A percentile compares a stretch with the other conserved stretches of the same genome.
Evolutionary conservation across 2,329 filamentous ascomycete species (phyloP).

Genomic region (Knufia petricola): DNA sequence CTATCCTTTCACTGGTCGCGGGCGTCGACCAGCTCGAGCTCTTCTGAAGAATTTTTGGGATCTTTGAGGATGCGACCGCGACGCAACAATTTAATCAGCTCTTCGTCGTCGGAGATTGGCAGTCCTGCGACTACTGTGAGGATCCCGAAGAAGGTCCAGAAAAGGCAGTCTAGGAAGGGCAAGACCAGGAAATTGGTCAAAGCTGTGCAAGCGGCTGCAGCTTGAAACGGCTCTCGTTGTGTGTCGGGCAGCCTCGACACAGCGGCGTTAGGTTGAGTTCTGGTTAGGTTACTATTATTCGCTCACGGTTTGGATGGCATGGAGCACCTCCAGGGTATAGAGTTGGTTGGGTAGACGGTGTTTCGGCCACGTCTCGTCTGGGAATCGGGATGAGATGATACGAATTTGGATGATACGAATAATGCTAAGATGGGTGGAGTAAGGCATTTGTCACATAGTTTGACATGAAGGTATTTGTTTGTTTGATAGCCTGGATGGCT

Average conservation of each 20-base stretch:
- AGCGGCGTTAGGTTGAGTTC: neutral
- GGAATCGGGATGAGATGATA: no score
- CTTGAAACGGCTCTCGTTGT: neutral
- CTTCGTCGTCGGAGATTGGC: neutral
- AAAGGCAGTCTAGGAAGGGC: neutral
- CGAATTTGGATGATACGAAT: no score
- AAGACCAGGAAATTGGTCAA: slow-evolving; percentile 3
- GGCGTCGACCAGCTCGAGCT: neutral
- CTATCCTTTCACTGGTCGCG: neutral
- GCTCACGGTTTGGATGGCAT: no score
- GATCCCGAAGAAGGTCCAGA: neutral
- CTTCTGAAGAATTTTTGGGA: neutral
- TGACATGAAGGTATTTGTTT: no score
- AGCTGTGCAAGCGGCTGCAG: neutral
- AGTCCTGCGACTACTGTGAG: neutral
- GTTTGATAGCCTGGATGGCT: no score
- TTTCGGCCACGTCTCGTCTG: no score
- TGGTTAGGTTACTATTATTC: no score
- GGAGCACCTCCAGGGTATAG: no score
- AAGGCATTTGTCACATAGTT: no score
- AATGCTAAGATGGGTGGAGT: no score
- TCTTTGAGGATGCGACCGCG: neutral
- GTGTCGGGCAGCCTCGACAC: neutral
- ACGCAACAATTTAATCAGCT: neutral
- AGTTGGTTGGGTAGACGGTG: no score